These are phyloP conservation scores for Cyclotella sp. DNA, from an alignment of 108 stramenopile species.

Conservation along the genomic window DNA sequence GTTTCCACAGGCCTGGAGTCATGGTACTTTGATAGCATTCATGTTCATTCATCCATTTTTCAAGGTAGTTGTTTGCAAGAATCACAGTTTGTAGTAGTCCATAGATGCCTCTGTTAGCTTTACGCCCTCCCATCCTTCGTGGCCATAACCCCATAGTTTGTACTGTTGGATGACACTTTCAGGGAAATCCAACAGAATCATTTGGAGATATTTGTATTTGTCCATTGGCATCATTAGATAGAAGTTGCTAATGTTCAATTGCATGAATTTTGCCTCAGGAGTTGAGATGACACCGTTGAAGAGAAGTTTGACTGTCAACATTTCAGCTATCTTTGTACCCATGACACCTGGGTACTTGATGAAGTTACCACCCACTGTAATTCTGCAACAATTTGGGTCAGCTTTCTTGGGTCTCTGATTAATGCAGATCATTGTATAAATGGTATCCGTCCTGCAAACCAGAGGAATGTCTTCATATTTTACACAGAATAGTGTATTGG, in stretches of 20 bases:
- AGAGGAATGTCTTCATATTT: too few species aligned
- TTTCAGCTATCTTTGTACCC: too few species aligned
- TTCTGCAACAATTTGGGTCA: too few species aligned
- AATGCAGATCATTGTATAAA: too few species aligned
- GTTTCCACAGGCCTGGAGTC: neutral
- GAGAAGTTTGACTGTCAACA: too few species aligned
- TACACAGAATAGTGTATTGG: neutral
- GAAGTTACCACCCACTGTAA: too few species aligned
- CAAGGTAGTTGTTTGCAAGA: neutral
- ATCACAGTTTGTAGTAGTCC: conserved; percentile 35
- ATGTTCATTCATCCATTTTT: neutral
- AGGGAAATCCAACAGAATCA: conserved; percentile 24
- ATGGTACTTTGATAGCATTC: neutral
- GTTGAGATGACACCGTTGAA: too few species aligned
- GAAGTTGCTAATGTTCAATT: conserved; percentile 48
- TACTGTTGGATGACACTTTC: conserved; percentile 34
- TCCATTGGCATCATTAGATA: conserved; percentile 46
- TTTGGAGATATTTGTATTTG: conserved; percentile 33
- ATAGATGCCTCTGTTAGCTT: conserved; percentile 47
- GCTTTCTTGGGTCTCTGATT: too few species aligned
- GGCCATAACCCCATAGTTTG: conserved; percentile 30
- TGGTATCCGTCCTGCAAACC: neutral
- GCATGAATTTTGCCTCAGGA: conserved; percentile 38
- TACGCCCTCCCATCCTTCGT: conserved; percentile 16
- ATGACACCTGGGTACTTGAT: too few species aligned